Base-by-base conservation (phyloP, 2,329 filamentous ascomycete genomes). In the Leptographium procerum region DNA sequence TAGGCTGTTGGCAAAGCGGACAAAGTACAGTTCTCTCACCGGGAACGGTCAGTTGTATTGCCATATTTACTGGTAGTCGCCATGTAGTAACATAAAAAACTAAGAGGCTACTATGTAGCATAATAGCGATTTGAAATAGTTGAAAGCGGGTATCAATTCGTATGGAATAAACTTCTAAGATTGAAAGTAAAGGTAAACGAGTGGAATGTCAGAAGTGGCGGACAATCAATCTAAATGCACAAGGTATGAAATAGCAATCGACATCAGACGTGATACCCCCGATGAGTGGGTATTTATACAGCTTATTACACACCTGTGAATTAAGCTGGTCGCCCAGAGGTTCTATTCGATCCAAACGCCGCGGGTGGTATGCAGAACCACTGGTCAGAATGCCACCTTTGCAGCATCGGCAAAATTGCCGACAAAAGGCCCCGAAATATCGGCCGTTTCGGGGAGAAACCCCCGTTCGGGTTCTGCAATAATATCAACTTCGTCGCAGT, bases 381-480 rank as follows among this genome's bases (percentile, higher is more conserved):
- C 9, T 34, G 33, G 40, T 72, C 64, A 75, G 65, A 72, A 72
- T 71, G 80, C 78, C 19, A 76, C 78, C 13, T 76, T 76, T 26
- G 78, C 80, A 26, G 81, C 81, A 65, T 84, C 81, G 51, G 79
- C 77, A 71, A 84, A 84, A 19, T 81, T 83, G 50, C 81, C 81
- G 16, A 84, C 79, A 47, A 84, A 74, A 52, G 77, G 74, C 51
- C 72, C 73, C 36, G 68, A 68, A 29, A 67, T 68, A 52, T 71
- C 70, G 19, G 72, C 68, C 65, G 73, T 74, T 63, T 75, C 66
- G 24, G 69, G 69, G 16, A 69, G 65, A 7, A 65, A 62, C 55
- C 73, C 73, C 57, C 68, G 72, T 61, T 75, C 73, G 67, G 73
- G 66, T 61, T 80, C 78, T 48, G 73, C 67, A 43, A 69, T 72